A percentile compares a stretch with the other conserved stretches of the same genome.
Conservation (phyloP, 129 eudicot genomes). For the Chrysanthemum seticuspe region DNA sequence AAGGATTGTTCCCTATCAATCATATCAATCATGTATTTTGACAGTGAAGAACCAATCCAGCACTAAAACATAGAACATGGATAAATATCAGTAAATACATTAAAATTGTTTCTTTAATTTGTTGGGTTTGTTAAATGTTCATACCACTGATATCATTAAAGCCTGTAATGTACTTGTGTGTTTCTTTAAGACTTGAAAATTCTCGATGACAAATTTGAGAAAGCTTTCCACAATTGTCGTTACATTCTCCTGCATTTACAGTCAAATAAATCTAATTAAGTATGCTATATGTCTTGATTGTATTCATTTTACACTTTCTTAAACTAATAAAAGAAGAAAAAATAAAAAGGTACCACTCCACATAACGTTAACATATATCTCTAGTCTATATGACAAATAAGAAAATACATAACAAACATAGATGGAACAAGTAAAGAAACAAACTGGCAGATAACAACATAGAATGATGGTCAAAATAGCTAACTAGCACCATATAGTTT, state of each 20-base stretch:
- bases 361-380: too few species aligned
- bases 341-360: too few species aligned
- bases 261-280: conserved; percentile 9
- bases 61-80: conserved; percentile 1
- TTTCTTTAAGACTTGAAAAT: conserved; percentile 46
- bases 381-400: too few species aligned
- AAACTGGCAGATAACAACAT: too few species aligned
- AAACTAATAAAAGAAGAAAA: too few species aligned
- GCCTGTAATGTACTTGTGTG: conserved; percentile 58
- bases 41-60: conserved; percentile 62
- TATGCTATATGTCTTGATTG: not conserved
- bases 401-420: too few species aligned
- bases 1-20: conserved; percentile 53
- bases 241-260: conserved; percentile 59
- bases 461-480: too few species aligned
- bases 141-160: conserved; percentile 79
- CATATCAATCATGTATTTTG: conserved; percentile 32
- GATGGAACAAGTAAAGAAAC: too few species aligned
- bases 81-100: not conserved
- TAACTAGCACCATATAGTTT: too few species aligned
- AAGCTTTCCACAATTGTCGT: conserved; percentile 36
- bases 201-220: conserved; percentile 53
- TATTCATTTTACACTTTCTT: too few species aligned
- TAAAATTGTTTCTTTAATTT: not conserved
- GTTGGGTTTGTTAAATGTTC: conserved; percentile 11